These are phyloP conservation scores for Lolium perenne DNA, from an alignment of 176 grass and related monocot genomes.

Conservation along the genomic window DNA sequence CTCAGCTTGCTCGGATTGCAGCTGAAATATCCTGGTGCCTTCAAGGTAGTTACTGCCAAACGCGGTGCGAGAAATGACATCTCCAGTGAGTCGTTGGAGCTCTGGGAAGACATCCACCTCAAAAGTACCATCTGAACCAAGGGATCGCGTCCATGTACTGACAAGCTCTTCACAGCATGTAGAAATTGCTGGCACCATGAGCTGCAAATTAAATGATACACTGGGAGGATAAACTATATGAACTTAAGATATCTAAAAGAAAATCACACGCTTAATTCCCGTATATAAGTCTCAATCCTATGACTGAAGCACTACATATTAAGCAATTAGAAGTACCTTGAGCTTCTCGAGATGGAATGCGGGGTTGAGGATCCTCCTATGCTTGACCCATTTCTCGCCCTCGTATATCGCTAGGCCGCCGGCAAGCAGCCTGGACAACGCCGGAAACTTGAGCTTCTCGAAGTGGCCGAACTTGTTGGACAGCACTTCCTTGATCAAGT, in stretches of 20 bases:
- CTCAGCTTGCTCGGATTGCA: neutral
- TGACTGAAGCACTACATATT: neutral
- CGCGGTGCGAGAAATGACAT: constrained; percentile 11
- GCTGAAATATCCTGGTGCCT: constrained; percentile 13
- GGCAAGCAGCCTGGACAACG: constrained; percentile 30
- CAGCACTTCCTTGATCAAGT: constrained; percentile 39
- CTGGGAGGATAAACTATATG: neutral
- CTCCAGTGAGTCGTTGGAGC: neutral
- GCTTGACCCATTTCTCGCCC: neutral
- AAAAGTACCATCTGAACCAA: neutral
- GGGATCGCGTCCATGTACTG: neutral
- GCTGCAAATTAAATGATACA: constrained; percentile 4
- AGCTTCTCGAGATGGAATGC: constrained; percentile 11
- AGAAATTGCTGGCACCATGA: constrained; percentile 2
- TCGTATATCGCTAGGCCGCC: neutral
- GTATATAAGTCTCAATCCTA: neutral
- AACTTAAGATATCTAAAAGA: neutral
- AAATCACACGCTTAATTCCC: neutral
- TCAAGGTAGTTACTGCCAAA: constrained; percentile 16
- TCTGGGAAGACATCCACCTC: constrained; percentile 20
- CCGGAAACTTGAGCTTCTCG: constrained; percentile 30
- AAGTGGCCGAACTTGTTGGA: constrained; percentile 59
- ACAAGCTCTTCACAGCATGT: constrained; percentile 4
- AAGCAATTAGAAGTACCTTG: neutral
- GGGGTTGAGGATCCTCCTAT: constrained; percentile 11